These are phyloP conservation scores for Hypoxylon sp. DNA, from an alignment of 2,329 filamentous ascomycete species.

Conservation along the genomic window DNA sequence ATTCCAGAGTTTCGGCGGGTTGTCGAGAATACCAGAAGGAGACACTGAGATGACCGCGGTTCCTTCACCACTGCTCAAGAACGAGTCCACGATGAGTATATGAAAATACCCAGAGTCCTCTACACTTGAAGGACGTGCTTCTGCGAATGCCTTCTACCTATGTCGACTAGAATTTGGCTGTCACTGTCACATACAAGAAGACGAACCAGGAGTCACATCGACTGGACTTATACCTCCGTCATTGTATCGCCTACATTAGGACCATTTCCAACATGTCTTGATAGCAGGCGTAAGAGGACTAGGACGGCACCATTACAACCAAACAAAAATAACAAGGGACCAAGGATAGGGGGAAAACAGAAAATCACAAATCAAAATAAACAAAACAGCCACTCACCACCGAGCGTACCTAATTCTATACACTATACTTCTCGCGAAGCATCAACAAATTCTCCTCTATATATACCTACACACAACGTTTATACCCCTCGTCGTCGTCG, in stretches of 20 bases:
- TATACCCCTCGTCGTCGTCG: conserved; percentile 36
- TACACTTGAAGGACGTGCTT: background rate
- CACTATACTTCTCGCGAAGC: conserved; percentile 39
- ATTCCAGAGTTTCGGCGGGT: conserved; percentile 54
- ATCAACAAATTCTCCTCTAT: no score
- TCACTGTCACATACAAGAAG: no score
- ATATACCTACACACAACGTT: conserved; percentile 25
- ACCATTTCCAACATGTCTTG: conserved; percentile 8
- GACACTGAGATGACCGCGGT: conserved; percentile 59
- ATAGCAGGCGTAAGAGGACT: conserved; percentile 4
- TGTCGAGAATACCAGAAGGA: conserved; percentile 66
- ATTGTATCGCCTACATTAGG: conserved; percentile 13
- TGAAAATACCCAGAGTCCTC: conserved; percentile 32
- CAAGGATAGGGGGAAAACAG: conserved; percentile 4
- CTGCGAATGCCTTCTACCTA: background rate
- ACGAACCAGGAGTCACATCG: background rate
- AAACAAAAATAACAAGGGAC: conserved; percentile 6
- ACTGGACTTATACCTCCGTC: background rate
- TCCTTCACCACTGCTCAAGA: conserved; percentile 46
- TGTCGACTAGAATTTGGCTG: background rate
- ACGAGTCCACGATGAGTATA: conserved; percentile 48
- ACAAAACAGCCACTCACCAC: conserved; percentile 17
- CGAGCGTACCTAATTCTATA: conserved; percentile 34
- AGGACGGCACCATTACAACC: conserved; percentile 12
- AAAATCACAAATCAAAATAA: conserved; percentile 3